Evolutionary conservation across 164 flowering plant species (phyloP).

Genomic region (Magnolia sinica): DNA sequence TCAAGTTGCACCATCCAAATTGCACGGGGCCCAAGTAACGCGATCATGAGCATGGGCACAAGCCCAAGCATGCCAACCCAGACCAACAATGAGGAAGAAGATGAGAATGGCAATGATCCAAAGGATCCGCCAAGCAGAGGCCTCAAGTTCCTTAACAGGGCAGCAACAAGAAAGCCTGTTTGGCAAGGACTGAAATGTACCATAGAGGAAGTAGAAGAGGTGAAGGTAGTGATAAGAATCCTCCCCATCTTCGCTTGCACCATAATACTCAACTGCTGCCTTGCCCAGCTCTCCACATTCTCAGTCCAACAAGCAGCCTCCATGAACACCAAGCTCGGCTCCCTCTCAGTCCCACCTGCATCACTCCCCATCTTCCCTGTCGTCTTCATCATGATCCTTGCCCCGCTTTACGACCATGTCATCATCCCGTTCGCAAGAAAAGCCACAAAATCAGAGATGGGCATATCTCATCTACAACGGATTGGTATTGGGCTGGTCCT

Average conservation of each 20-base stretch:
- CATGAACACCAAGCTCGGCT: conserved; percentile 75
- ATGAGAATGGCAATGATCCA: conserved; percentile 3
- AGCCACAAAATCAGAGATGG: conserved; percentile 59
- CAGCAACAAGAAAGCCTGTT: conserved; percentile 29
- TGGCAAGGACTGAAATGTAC: conserved; percentile 42
- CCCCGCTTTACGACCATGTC: conserved; percentile 67
- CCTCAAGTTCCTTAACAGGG: conserved; percentile 53
- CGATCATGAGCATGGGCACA: conserved; percentile 34
- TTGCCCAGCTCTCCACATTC: conserved; percentile 90
- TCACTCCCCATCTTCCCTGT: conserved; percentile 87
- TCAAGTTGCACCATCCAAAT: conserved; percentile 30
- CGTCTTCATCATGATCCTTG: conserved; percentile 71
- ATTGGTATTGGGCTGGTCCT: conserved; percentile 76
- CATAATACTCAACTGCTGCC: conserved; percentile 83
- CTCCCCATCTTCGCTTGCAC: conserved; percentile 76
- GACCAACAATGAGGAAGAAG: conserved; percentile 19
- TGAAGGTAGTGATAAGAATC: conserved; percentile 52
- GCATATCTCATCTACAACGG: conserved; percentile 71
- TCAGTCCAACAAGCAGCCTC: conserved; percentile 92
- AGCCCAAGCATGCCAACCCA: conserved; percentile 26
- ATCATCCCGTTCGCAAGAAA: conserved; percentile 61
- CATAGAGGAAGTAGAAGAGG: conserved; percentile 59
- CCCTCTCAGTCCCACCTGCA: conserved; percentile 71
- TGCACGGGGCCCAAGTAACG: conserved; percentile 34
- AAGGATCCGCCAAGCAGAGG: conserved; percentile 22